These are phyloP conservation scores for Chrysosphaeria jannelii DNA, from an alignment of 2,329 filamentous ascomycete genomes.

Conservation along the genomic window DNA sequence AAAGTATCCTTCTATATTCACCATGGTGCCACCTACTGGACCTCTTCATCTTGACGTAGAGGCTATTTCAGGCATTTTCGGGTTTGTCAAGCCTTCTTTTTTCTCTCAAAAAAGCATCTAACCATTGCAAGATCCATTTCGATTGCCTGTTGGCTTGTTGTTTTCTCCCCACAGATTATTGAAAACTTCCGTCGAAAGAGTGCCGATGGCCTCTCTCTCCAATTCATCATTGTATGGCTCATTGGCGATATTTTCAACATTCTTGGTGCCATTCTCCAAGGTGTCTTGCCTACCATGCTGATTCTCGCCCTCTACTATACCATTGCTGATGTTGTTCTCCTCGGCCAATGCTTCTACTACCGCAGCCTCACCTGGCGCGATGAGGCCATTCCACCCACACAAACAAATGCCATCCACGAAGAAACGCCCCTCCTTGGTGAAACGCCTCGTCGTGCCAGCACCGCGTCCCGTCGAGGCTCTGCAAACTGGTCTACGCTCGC, in stretches of 20 bases:
- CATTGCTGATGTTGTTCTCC: constrained; percentile 23
- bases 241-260: constrained; percentile 32
- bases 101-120: constrained; percentile 2
- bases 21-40: constrained; percentile 22
- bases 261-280: constrained; percentile 10
- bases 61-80: constrained; percentile 75
- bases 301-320: constrained; percentile 7
- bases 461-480: constrained; percentile 20
- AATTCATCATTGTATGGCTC: constrained; percentile 84
- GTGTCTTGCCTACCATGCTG: constrained; percentile 70
- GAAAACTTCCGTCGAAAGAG: constrained; percentile 6
- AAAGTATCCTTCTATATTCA: no score
- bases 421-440: constrained; percentile 19
- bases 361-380: constrained; percentile 45
- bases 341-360: constrained; percentile 88
- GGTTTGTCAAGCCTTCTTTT: constrained; percentile 16
- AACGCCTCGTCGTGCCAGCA: no score
- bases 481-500: constrained; percentile 39
- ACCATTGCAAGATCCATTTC: constrained; percentile 33
- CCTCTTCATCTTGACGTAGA: constrained; percentile 54
- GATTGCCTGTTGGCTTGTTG: constrained; percentile 92
- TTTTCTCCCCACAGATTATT: constrained; percentile 82
- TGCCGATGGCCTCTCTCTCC: constrained; percentile 9
- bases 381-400: constrained; percentile 15
- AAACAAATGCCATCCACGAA: constrained; percentile 15